Base-by-base conservation (phyloP, 2,329 filamentous ascomycete species). In the Paradendryphiella salina region DNA sequence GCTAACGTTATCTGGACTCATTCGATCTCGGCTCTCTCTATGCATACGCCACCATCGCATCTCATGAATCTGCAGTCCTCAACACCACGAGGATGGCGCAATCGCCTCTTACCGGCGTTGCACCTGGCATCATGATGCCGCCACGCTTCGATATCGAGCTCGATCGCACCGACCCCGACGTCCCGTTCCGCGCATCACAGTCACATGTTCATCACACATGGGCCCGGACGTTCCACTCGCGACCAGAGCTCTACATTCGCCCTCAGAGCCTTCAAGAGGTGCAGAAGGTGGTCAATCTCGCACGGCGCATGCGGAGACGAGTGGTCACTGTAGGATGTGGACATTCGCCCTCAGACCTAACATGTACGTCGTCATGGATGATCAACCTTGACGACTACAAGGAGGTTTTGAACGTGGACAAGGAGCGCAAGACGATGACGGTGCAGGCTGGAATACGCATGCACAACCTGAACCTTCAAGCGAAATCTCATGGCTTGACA, bases 331-430 rank as follows among this genome's bases (percentile, higher is more conserved):
- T 92, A n/a, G 93, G 94, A 52, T 93, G 88, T 64, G 90, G 86
- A 48, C 93, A 99, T 77, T 96, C 92, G 46, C 94, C 93, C 6
- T 95, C 88, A 58, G 88, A 93, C 67, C 77, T 99, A 35, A 97
- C 93, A 4, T 96, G 90, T 75, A 96, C 92, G 4, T 94, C 89
- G 13, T 89, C 88, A 57, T 97, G 94, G 94, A 85, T 96, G 69
- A 79, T 97, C 62, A 97, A 96, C 72, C 83, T 99, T 54, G 94
- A 99, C 77, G 81, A 88, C 58, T 90, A 89, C 76, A 85, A 84
- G 68, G 79, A 82, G 46, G 82, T 97, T 23, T 69, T 96, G 41
- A 81, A 84, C 6, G 79, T 95, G 40, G 85, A 96, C 67, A 75
- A 73, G 43, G 78, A 82, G 32, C 85, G 80, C 9, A 82, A 85